Conservation (phyloP, 257 asterid genomes). For the Thymus quinquecostatus region DNA sequence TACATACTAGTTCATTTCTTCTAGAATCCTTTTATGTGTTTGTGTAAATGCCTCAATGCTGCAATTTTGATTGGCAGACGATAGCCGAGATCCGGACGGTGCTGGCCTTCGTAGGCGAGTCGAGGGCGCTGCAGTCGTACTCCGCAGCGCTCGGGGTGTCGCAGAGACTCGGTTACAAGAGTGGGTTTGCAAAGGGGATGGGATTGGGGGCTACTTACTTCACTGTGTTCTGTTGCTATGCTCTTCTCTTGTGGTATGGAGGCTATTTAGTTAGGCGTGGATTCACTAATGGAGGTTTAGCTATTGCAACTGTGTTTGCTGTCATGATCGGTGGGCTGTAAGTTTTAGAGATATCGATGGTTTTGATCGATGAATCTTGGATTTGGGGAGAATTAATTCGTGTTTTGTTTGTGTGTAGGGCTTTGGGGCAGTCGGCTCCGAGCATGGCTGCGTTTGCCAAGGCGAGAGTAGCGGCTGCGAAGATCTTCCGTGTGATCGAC, state of each 20-base stretch:
- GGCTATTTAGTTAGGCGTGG: slow-evolving; percentile 90
- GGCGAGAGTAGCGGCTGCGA: slow-evolving; percentile 93
- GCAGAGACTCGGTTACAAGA: slow-evolving; percentile 74
- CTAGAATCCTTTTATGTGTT: neutral
- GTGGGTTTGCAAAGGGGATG: slow-evolving; percentile 78
- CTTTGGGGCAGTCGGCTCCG: slow-evolving; percentile 87
- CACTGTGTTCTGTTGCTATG: slow-evolving; percentile 83
- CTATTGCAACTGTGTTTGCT: slow-evolving; percentile 89
- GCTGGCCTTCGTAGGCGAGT: slow-evolving; percentile 82
- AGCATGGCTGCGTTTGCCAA: slow-evolving; percentile 93
- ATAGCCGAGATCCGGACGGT: slow-evolving; percentile 82
- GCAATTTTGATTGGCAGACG: slow-evolving; percentile 54
- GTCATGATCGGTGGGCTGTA: slow-evolving; percentile 99
- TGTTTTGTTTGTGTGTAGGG: slow-evolving; percentile 44
- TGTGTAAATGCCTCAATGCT: slow-evolving; percentile 25
- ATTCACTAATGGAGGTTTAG: slow-evolving; percentile 87
- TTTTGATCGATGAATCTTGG: neutral
- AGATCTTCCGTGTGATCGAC: slow-evolving; percentile 72
- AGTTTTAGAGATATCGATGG: slow-evolving; percentile 36
- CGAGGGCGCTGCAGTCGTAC: slow-evolving; percentile 79
- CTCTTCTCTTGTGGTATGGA: slow-evolving; percentile 92
- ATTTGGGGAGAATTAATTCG: neutral
- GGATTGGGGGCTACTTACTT: slow-evolving; percentile 90
- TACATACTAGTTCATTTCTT: slow-evolving; percentile 18
- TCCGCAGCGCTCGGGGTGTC: slow-evolving; percentile 68